Percentiles rank a stretch among this genome's conserved stretches.
These are phyloP conservation scores for Vitis vinifera DNA, from an alignment of 164 flowering plant genomes.

Conservation along the genomic window ASM3070453v1 NC_081806.1:18560501-18561000, in stretches of 20 bases:
- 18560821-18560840: constrained; percentile 25
- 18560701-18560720: constrained; percentile 53
- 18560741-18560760: constrained; percentile 26
- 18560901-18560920: constrained; percentile 56
- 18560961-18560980: constrained; percentile 88
- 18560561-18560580: constrained; percentile 39
- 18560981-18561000: constrained; percentile 84
- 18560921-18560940: constrained; percentile 54
- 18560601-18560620: constrained; percentile 66
- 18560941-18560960: constrained; percentile 81
- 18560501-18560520: constrained; percentile 72
- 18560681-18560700: constrained; percentile 33
- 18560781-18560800: constrained; percentile 26
- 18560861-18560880: constrained; percentile 23
- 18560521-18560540: constrained; percentile 28
- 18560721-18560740: constrained; percentile 37
- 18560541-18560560: constrained; percentile 22
- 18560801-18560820: constrained; percentile 30
- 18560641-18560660: constrained; percentile 39
- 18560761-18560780: constrained; percentile 24
- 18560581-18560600: constrained; percentile 43
- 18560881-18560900: constrained; percentile 50
- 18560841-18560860: constrained; percentile 18
- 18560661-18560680: constrained; percentile 26
- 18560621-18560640: constrained; percentile 73